Base-by-base conservation (phyloP, 2,329 filamentous ascomycete genomes). In the Harringtonia lauricola region DNA sequence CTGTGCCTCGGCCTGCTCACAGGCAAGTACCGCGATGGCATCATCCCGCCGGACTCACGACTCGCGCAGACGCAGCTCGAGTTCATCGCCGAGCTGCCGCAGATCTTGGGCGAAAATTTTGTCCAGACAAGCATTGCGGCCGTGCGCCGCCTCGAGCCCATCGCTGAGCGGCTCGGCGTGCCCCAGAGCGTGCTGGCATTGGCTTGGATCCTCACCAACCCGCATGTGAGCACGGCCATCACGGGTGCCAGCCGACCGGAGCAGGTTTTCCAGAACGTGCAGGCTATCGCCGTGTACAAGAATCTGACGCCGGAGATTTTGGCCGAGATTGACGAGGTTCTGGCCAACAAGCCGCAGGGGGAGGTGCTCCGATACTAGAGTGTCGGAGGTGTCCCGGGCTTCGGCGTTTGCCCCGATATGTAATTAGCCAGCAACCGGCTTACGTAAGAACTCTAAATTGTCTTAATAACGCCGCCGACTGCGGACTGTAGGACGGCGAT, bases 151-250 rank as follows among this genome's bases (percentile, higher is more conserved):
- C 61, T 78, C 49, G 63, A 75, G 66, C 66, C 74, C 42, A 70
- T 87, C 49, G 82, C 83, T 2, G 70, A 83, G 43, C 71, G 68
- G 52, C 63, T 87, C 35, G 78, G 72, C 12, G 66, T 80, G 45
- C 76, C 72, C 58, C 60, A 68, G 62, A 66, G 64, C 52, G 64
- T 66, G 42, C 63, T 81, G 36, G 75, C 76, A 0, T 63, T 80
- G 40, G 76, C 74, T 2, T 81, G 77, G 76, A 71, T 76, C 12
- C 62, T 81, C 37, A 73, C 67, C 57, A 81, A 81, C 55, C 68
- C 70, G 49, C 71, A 76, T 45, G 71, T 80, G 39, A 77, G 72
- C 55, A 72, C 69, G 13, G 76, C 74, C 36, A 80, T 81, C 52
- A 78, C 72, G 1, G 76, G 76, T 5, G 76, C 77, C 9, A 78